Base-by-base conservation (phyloP, 2,329 filamentous ascomycete genomes). In the Plectosphaerella sp. region DNA sequence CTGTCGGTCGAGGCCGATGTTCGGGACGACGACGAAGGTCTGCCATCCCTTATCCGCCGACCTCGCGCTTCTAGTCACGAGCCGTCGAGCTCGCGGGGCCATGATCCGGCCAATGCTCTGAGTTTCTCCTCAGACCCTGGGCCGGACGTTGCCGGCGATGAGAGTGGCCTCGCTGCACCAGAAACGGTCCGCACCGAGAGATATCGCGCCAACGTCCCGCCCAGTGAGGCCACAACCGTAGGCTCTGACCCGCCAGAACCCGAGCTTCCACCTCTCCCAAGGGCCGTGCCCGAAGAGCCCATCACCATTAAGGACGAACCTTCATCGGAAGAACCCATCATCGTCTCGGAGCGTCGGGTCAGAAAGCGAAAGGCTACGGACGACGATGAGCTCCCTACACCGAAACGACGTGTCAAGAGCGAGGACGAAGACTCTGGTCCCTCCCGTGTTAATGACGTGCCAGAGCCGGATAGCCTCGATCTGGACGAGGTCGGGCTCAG, bases 381-480 rank as follows among this genome's bases (percentile, higher is more conserved):
- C 3, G 58, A 65, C 10, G 60, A 58, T 4, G 55, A 60, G n/a
- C 53, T 57, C 4, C 62, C 61, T 2, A 46, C 60, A 15, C 62
- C 59, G 11, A 71, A 62, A 49, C 41, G 41, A 3, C n/a, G 3
- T n/a, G 57, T 80, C 45, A 82, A 82, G 59, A 54, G 58, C 6
- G 78, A 82, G 57, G 53, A 62, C 35, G 56, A 51, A 39, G 61
- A 59, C 42, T 67, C 68, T 18, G 15, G 16, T 62, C 62, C 0
- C 24, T 48, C 25, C 25, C 20, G 20, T 36, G 55, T 64, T 2
- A 50, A 64, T 42, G 61, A 52, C 14, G 58, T 55, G 15, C 55
- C 55, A 46, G 54, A 56, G 10, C 69, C 79, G 41, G 82, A 84
- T 49, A 87, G 82, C 50, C 72, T 87, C 48, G 84, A 88, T 60